Evolutionary conservation across 75 land plant genomes (phyloP), one percentile per base, ranked within the genome.

Genomic region (Cupressus sempervirens): DNA sequence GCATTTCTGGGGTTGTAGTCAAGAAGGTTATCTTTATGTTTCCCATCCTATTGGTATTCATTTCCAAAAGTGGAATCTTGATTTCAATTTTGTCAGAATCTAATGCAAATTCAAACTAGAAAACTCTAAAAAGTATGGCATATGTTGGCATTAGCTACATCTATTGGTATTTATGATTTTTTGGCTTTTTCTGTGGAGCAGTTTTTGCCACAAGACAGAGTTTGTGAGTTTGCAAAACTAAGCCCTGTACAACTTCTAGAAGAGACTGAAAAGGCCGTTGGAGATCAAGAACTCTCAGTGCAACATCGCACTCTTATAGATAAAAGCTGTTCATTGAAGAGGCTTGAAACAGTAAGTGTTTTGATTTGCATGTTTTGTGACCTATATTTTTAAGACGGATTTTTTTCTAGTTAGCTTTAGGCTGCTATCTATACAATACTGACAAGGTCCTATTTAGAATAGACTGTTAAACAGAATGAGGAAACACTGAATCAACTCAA

Each of bases 211-310:
- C 99, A 96, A 89, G 98, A 98, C 74, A 89, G 98, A 62, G 99
- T 98, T 1, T 96, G 96, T 84, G 99, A 97, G 86, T 96, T 96
- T 91, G 98, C 98, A 9, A 98, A 96, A 85, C 84, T 98, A 85
- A 93, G 93, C 85, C 99, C 99, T 58, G 88, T 94, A 50, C 92
- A 98, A 82, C 97, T 98, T 75, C 80, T 98, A 56, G 94, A 94
- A 82, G 99, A 98, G 84, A 98, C 99, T 48, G 99, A 98, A 85
- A 98, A 98, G 86, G 98, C 96, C 79, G 94, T 98, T 85, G 99
- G 99, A 46, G 95, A 98, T 92, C 96, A 95, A 82, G 93, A 93
- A 77, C 88, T 98, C n/a, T 94, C 95, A 52, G 82, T 88, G 32
- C 94, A 92, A 76, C 99, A 98, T 82, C 82, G 36, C 58, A 84